These are phyloP conservation scores for Kickxella alabastrina DNA, from an alignment of 192 early-diverging fungal genomes.

Conservation along the genomic window DNA sequence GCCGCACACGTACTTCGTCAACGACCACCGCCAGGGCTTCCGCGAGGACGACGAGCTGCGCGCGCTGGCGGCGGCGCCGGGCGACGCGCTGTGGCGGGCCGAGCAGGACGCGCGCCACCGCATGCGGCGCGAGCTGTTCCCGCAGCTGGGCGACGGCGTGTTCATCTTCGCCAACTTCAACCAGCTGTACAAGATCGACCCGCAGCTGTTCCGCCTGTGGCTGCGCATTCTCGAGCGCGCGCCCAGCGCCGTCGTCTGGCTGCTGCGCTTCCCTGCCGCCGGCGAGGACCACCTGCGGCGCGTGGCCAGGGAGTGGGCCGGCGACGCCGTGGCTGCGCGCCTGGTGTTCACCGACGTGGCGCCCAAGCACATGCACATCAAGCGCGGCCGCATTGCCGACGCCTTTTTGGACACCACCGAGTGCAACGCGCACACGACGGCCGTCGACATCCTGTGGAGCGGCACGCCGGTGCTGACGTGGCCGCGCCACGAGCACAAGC, in stretches of 20 bases:
- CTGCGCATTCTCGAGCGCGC: conserved; percentile 74
- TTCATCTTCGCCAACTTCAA: conserved; percentile 97
- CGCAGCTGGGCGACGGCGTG: conserved; percentile 71
- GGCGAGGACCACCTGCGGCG: conserved; percentile 73
- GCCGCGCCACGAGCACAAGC: conserved; percentile 83
- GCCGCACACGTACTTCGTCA: conserved; percentile 92
- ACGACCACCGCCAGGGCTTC: conserved; percentile 91
- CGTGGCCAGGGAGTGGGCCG: conserved; percentile 70
- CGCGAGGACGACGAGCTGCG: conserved; percentile 64
- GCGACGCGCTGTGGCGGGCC: conserved; percentile 63
- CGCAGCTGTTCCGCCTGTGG: conserved; percentile 81
- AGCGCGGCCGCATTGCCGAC: conserved; percentile 87
- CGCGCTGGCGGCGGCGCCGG: conserved; percentile 18
- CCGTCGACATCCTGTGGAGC: conserved; percentile 90
- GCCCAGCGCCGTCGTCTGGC: conserved; percentile 83
- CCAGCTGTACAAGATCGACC: conserved; percentile 96
- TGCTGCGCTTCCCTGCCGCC: conserved; percentile 85
- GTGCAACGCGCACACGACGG: conserved; percentile 95
- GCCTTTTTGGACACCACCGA: conserved; percentile 93
- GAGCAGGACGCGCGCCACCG: conserved; percentile 77
- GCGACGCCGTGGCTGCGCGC: conserved; percentile 69
- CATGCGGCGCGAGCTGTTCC: conserved; percentile 86
- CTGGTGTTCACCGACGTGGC: conserved; percentile 84
- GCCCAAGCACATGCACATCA: conserved; percentile 84
- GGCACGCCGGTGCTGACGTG: conserved; percentile 91